phyloP scores from a whole-genome alignment of 1,139 yeast genomes.

The Oligophagozyma castellii region DNA sequence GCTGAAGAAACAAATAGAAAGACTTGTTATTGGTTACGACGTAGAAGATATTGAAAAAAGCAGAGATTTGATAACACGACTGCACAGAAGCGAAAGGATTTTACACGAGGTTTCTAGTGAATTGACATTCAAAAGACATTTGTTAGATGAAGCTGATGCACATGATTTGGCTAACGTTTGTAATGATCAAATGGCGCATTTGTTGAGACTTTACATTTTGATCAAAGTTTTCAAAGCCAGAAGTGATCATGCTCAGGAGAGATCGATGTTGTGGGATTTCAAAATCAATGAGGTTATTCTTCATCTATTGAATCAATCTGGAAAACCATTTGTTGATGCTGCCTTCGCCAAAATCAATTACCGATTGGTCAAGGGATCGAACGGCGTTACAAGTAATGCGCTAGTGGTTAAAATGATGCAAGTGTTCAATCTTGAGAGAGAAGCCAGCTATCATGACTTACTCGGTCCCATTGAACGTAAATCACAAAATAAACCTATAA shows the following conservation, averaged over 20 bases:
- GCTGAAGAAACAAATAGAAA: slow-evolving; percentile 47
- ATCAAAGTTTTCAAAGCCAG: slow-evolving; percentile 24
- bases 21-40: slow-evolving; percentile 57
- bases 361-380: slow-evolving; percentile 45
- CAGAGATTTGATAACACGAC: slow-evolving; percentile 34
- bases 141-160: slow-evolving; percentile 24
- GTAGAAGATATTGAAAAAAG: slow-evolving; percentile 46
- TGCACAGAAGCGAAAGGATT: slow-evolving; percentile 44
- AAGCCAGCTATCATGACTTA: slow-evolving; percentile 57
- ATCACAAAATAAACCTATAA: slow-evolving; percentile 21
- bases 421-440: slow-evolving; percentile 52
- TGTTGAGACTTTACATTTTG: slow-evolving; percentile 21
- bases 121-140: slow-evolving; percentile 19
- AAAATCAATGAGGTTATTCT: slow-evolving; percentile 60
- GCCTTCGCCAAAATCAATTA: slow-evolving; percentile 52
- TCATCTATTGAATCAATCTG: slow-evolving; percentile 49
- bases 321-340: slow-evolving; percentile 59
- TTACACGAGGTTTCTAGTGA: slow-evolving; percentile 33
- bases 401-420: slow-evolving; percentile 51
- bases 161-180: slow-evolving; percentile 24
- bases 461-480: slow-evolving; percentile 35
- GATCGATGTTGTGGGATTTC: slow-evolving; percentile 38
- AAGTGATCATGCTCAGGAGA: slow-evolving; percentile 16
- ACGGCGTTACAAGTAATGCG: slow-evolving; percentile 49
- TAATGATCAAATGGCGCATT: slow-evolving; percentile 19